Evolutionary conservation across 495 filamentous ascomycete species (phyloP).

Genomic region (Baudoinia panamericana): DNA sequence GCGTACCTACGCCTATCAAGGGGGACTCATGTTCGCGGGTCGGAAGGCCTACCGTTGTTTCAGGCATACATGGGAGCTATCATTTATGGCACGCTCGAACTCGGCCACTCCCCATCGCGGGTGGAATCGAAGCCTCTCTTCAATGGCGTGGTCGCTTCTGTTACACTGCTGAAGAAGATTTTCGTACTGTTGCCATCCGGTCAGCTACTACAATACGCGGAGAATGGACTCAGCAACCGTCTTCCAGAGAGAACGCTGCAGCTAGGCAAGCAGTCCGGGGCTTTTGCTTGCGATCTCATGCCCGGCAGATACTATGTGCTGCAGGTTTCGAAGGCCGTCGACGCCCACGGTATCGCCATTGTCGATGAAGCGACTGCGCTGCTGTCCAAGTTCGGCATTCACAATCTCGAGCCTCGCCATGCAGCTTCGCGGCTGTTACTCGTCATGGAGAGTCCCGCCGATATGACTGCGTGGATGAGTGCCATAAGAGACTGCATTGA

Average conservation of each 20-base stretch:
- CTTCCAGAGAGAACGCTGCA: slow-evolving; percentile 78
- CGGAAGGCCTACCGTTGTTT: slow-evolving; percentile 72
- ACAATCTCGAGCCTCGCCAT: slow-evolving; percentile 41
- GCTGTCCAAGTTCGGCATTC: slow-evolving; percentile 57
- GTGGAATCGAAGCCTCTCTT: too few species aligned
- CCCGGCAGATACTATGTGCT: slow-evolving; percentile 87
- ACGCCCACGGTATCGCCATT: slow-evolving; percentile 44
- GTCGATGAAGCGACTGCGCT: slow-evolving; percentile 45
- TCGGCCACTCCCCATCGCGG: too few species aligned
- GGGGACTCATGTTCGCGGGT: slow-evolving; percentile 46
- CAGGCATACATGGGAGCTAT: slow-evolving; percentile 76
- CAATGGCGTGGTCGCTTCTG: slow-evolving; percentile 48
- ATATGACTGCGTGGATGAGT: slow-evolving; percentile 74
- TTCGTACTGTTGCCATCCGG: slow-evolving; percentile 73
- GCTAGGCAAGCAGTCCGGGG: slow-evolving; percentile 74
- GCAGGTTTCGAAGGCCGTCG: slow-evolving; percentile 63
- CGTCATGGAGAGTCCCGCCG: slow-evolving; percentile 65
- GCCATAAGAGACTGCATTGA: slow-evolving; percentile 33
- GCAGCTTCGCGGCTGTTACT: slow-evolving; percentile 61
- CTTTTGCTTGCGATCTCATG: slow-evolving; percentile 86
- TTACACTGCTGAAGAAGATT: slow-evolving; percentile 71
- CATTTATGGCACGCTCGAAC: slow-evolving; percentile 42
- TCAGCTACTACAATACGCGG: slow-evolving; percentile 77
- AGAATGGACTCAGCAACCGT: slow-evolving; percentile 64
- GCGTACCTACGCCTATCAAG: not conserved